Evolutionary conservation across 1,139 yeast genomes (phyloP).

Genomic region (Blastobotrys illinoisensis): DNA sequence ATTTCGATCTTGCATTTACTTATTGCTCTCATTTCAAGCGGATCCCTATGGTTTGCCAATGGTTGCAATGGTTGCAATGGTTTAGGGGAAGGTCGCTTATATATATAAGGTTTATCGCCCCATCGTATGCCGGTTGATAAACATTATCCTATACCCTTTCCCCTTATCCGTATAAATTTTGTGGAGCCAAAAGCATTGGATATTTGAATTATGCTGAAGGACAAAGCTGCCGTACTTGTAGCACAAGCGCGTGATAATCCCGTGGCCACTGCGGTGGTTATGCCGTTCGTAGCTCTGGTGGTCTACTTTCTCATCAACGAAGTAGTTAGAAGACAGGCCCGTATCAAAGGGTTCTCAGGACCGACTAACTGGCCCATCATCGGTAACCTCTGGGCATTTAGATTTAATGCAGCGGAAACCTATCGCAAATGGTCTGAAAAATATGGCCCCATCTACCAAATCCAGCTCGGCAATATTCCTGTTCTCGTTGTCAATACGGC

Average conservation of each 20-base stretch:
- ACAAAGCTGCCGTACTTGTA: background rate
- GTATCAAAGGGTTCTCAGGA: conserved; percentile 15
- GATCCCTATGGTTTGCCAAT: too few relatives aligned
- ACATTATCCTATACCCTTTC: background rate
- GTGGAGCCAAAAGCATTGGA: background rate
- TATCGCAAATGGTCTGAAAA: conserved; percentile 44
- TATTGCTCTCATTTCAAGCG: background rate
- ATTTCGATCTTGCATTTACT: background rate
- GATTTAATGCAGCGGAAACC: conserved; percentile 16
- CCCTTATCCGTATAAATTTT: background rate
- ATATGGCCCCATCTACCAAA: conserved; percentile 51
- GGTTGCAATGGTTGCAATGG: background rate
- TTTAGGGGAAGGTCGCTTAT: background rate
- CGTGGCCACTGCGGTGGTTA: background rate
- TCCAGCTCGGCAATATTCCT: conserved; percentile 51
- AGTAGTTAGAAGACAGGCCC: conserved; percentile 11
- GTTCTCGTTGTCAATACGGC: conserved; percentile 62
- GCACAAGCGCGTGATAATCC: conserved; percentile 1
- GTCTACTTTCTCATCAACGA: conserved; percentile 15
- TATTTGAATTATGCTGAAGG: conserved; percentile 1
- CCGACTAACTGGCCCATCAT: conserved; percentile 17
- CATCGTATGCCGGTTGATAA: background rate
- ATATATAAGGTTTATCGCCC: background rate
- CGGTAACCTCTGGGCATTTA: conserved; percentile 16
- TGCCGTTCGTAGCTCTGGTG: conserved; percentile 5